These are phyloP conservation scores for Bruguiera gymnorhiza DNA, from an alignment of 345 rosid genomes.

Conservation along the genomic window DNA sequence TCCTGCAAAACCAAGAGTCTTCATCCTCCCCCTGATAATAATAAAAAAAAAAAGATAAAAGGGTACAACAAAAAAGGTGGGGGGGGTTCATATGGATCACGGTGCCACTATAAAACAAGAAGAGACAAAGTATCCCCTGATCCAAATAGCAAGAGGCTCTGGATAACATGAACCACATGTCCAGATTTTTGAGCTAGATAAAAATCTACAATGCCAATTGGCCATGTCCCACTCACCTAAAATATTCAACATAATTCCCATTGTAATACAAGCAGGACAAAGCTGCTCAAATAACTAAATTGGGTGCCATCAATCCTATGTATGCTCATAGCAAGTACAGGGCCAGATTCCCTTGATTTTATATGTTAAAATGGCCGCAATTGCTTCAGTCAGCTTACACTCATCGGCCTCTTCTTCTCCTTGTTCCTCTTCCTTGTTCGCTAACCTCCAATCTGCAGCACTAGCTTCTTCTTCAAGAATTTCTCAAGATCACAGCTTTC, in stretches of 20 bases:
- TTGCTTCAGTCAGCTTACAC: conserved; percentile 45
- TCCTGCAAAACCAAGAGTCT: too few species aligned
- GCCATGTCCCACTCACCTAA: neutral
- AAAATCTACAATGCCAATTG: conserved; percentile 16
- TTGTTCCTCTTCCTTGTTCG: conserved; percentile 24
- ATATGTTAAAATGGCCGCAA: conserved; percentile 46
- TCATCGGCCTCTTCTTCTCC: conserved; percentile 25
- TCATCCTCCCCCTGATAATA: too few species aligned
- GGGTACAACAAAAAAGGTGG: too few species aligned
- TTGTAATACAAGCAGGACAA: conserved; percentile 9
- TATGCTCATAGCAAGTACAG: neutral
- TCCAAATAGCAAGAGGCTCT: conserved; percentile 16
- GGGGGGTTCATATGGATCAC: too few species aligned
- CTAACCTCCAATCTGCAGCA: conserved; percentile 38
- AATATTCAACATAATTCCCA: neutral
- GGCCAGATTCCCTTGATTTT: neutral
- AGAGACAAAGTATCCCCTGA: conserved; percentile 5
- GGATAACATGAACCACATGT: conserved; percentile 47
- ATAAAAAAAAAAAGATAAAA: too few species aligned
- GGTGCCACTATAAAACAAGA: neutral
- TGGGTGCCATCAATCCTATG: neutral
- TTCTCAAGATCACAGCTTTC: conserved; percentile 12
- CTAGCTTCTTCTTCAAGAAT: conserved; percentile 32
- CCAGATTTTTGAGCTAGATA: conserved; percentile 39
- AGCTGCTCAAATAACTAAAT: neutral